Base-by-base conservation (phyloP, 148 eudicot genomes). In the Heliosperma pusillum region DNA sequence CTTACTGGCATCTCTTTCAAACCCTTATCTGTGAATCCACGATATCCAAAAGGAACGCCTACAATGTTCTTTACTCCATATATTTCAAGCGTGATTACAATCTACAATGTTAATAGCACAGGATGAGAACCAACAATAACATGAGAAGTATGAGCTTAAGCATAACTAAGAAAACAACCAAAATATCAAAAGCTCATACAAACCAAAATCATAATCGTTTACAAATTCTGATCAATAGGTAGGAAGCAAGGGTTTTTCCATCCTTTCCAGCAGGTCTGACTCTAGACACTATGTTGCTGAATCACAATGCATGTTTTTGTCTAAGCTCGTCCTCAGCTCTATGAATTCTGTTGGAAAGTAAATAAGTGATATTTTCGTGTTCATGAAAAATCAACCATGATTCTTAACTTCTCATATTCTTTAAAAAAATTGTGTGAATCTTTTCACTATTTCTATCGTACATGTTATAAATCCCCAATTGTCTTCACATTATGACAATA, bases 21-120 rank as follows among this genome's bases (percentile, higher is more conserved):
- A 65, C 80, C 90, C 80, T 83, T 82, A 77, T 89, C 91, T 59
- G 89, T 82, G 80, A 95, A 95, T 75, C 98, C 98, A 64, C 98
- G 98, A 71, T 92, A 95, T 70, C 98, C 98, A 79, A 90, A 95
- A 69, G 96, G 98, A 81, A 92, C 90, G 21, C 98, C 98, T 66
- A 90, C 84, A 75, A 95, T 95, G 77, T 92, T 88, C 79, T 90
- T 90, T 64, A 92, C 98, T 40, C 98, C 98, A 86, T 95, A 95
- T 77, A 95, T 95, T 76, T 95, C 98, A 76, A 95, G 98, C 9
- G 98, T 95, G 80, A 95, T 90, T 27, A 95, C 98, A 64, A 95
- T 95, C 98, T 95, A 89, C 88, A 87, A 40, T 67, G 71, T 20
- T 66, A 40, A 30, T 40, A 30, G 20, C 42, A 36, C 13, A 3